Conservation (phyloP, 495 filamentous ascomycete species). For the Tirmania nivea region DNA sequence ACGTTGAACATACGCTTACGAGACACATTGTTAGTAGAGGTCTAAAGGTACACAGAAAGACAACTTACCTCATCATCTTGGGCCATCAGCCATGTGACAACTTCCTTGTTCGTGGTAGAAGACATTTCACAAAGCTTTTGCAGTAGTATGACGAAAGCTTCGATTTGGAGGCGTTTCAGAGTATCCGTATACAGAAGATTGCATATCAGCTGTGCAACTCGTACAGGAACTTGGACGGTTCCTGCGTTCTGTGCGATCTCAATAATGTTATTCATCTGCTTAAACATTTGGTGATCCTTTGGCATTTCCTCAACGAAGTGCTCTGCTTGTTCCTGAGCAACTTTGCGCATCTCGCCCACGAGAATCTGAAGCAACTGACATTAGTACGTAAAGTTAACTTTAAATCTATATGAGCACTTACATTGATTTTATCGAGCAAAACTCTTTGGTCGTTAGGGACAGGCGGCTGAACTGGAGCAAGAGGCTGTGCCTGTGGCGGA, state of each 20-base stretch:
- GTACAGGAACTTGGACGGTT: constrained; percentile 4
- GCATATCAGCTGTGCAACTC: constrained; percentile 49
- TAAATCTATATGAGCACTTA: not conserved
- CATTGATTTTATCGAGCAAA: not conserved
- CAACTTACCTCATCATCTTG: constrained; percentile 17
- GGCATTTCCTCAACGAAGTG: not conserved
- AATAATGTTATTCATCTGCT: not conserved
- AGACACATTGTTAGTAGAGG: not conserved
- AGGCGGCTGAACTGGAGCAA: not conserved
- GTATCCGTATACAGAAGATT: constrained; percentile 41
- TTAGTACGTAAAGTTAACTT: too few species aligned
- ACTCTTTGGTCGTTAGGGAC: not conserved
- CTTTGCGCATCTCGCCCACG: not conserved
- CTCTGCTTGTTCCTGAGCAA: not conserved
- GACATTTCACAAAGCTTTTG: constrained; percentile 61
- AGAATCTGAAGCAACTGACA: not conserved
- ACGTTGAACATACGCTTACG: constrained; percentile 50
- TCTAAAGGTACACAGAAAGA: not conserved
- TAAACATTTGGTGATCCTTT: not conserved
- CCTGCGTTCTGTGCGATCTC: not conserved
- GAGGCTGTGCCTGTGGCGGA: not conserved
- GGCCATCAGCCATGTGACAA: constrained; percentile 44
- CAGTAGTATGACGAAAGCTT: constrained; percentile 64
- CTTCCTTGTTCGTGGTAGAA: constrained; percentile 45
- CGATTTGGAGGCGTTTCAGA: constrained; percentile 44